phyloP scores from a whole-genome alignment of 495 filamentous ascomycete species.

The Schizothecium vesticola region DNA sequence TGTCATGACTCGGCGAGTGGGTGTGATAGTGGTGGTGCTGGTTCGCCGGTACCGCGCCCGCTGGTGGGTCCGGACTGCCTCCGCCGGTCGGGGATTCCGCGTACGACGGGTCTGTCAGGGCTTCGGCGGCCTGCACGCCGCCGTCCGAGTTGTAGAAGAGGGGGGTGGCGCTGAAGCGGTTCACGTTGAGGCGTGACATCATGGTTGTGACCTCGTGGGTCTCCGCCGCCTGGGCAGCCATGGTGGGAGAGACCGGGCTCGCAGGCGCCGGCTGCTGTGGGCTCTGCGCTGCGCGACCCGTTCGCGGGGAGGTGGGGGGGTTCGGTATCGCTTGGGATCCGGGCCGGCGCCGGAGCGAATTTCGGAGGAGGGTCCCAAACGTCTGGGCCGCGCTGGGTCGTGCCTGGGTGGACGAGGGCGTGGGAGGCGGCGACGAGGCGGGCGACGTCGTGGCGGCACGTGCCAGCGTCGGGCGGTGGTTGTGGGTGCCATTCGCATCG shows the following conservation, averaged over 20 bases:
- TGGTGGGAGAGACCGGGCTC: not conserved
- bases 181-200: slow-evolving; percentile 22
- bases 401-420: not conserved
- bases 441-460: slow-evolving; percentile 1
- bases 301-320: slow-evolving; percentile 7
- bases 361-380: slow-evolving; percentile 6
- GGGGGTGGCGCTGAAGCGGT: slow-evolving; percentile 25
- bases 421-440: slow-evolving; percentile 2
- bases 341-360: slow-evolving; percentile 18
- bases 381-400: slow-evolving; percentile 4
- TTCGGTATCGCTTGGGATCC: slow-evolving; percentile 18
- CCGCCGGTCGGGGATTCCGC: not conserved
- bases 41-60: not conserved
- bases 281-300: slow-evolving; percentile 8
- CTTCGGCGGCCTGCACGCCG: slow-evolving; percentile 29
- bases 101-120: slow-evolving; percentile 19
- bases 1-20: slow-evolving; percentile 1
- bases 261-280: not conserved
- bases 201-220: slow-evolving; percentile 21
- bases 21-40: slow-evolving; percentile 1
- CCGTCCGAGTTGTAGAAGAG: slow-evolving; percentile 30
- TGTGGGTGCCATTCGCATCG: not conserved
- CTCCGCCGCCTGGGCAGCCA: slow-evolving; percentile 1
- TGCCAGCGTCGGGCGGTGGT: not conserved
- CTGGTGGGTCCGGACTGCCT: not conserved